Evolutionary conservation across 1,139 yeast genomes (phyloP).

Genomic region (Meyerozyma elateridarum): DNA sequence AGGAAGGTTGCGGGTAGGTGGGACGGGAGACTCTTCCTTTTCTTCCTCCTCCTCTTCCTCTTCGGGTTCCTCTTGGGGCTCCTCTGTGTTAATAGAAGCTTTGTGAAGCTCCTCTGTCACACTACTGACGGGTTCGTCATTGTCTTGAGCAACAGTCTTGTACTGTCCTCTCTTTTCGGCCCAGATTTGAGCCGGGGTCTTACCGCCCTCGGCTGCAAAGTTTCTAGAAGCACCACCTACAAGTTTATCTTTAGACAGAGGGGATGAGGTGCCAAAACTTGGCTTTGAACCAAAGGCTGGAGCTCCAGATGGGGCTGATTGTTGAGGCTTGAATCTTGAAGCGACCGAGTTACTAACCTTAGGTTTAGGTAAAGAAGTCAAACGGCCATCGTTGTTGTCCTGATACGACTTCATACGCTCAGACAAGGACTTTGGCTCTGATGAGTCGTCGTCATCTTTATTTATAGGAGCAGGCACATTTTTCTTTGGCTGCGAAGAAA

Average conservation of each 20-base stretch:
- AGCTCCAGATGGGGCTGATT: conserved; percentile 12
- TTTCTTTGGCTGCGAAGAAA: conserved; percentile 37
- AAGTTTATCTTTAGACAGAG: conserved; percentile 32
- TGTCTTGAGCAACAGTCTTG: conserved; percentile 34
- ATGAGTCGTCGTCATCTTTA: conserved; percentile 17
- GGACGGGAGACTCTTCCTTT: conserved; percentile 12
- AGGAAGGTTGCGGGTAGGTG: conserved; percentile 9
- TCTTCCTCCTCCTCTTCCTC: conserved; percentile 19
- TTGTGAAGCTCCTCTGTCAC: conserved; percentile 9
- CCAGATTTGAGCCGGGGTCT: conserved; percentile 94
- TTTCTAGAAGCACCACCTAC: conserved; percentile 65
- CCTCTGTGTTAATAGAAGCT: conserved; percentile 9
- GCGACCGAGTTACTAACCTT: conserved; percentile 51
- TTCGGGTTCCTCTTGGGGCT: conserved; percentile 13
- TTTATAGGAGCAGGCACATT: conserved; percentile 20
- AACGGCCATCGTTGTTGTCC: conserved; percentile 41
- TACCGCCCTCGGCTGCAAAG: conserved; percentile 71
- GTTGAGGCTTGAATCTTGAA: conserved; percentile 39
- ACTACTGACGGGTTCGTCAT: conserved; percentile 18
- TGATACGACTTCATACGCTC: conserved; percentile 39
- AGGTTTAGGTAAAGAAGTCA: conserved; percentile 64
- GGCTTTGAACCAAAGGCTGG: conserved; percentile 59
- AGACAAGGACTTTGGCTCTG: conserved; percentile 33
- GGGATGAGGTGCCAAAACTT: conserved; percentile 20
- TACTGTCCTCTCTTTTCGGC: conserved; percentile 81